Base-by-base conservation (phyloP, 495 filamentous ascomycete species). In the Aspergillus bridgeri region DNA sequence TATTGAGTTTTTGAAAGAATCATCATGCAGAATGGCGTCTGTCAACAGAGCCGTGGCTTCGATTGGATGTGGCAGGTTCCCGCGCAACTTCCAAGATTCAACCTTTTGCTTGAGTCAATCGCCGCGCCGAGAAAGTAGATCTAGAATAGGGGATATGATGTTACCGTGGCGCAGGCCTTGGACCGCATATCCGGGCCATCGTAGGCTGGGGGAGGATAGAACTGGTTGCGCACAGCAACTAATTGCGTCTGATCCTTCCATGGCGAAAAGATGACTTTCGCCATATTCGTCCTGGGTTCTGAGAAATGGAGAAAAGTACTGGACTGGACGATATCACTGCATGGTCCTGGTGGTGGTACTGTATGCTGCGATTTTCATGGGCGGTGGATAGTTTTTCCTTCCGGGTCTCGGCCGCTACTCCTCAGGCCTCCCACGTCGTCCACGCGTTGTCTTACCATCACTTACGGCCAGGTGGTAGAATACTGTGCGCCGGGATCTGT, bases 21-120 rank as follows among this genome's bases (percentile, higher is more conserved):
- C 79, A 66, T 91, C 88, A 59, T 84, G 82, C 25, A 95, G 75
- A 48, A 88, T 79, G 6, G 89, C 89, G 59, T 90, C 85, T 42
- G 82, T 86, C 56, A 95, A 76, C 24, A 91, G 75, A 17, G 89
- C 89, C 2, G 89, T 95, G 15, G 87, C 88, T 72, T 92, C 89
- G 52, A 95, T 83, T 60, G 90, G 78, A 73, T 93, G 89, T 25
- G 90, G 89, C 46, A 92, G 85, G 62, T 84, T 85, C 54, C 89
- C 89, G 60, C 89, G 85, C 15, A 83, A 51, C 60, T 84, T 84
- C 82, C 82, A 86, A 7, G 75, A 78, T 29, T 67, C 70, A 20
- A 83, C 79, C 81, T 83, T 47, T 6, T 27, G 24, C 43, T 3
- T 55, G 15, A 45, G 13, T 45, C 22, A 50, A 18, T 24, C 17